Evolutionary conservation across 257 asterid genomes (phyloP).

Genomic region (Salvia splendens): DNA sequence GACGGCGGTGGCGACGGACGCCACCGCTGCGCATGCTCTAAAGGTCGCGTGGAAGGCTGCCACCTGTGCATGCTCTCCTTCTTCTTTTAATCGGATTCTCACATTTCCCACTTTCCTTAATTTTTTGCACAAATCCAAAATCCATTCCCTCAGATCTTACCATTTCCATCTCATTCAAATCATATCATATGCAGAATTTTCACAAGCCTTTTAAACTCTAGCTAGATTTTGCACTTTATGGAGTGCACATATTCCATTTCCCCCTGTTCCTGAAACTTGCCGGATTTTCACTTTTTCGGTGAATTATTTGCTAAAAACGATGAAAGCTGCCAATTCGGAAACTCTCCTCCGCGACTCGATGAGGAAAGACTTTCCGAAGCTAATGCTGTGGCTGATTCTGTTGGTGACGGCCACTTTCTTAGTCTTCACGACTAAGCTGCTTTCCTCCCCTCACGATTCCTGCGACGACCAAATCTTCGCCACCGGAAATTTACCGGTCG

Average conservation of each 20-base stretch:
- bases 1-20: no score
- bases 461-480: slow-evolving; percentile 45
- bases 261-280: neutral
- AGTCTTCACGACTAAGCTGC: slow-evolving; percentile 54
- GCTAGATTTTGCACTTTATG: slow-evolving; percentile 19
- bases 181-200: neutral
- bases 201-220: slow-evolving; percentile 2
- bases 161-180: neutral
- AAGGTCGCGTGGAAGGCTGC: slow-evolving; percentile 24
- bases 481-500: slow-evolving; percentile 16
- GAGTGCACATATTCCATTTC: neutral
- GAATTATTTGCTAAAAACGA: slow-evolving; percentile 11
- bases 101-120: slow-evolving; percentile 11
- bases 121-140: slow-evolving; percentile 23
- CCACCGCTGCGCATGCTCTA: no score
- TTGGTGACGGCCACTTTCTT: slow-evolving; percentile 57
- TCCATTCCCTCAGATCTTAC: slow-evolving; percentile 16
- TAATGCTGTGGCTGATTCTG: slow-evolving; percentile 45
- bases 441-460: slow-evolving; percentile 39
- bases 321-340: slow-evolving; percentile 45
- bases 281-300: slow-evolving; percentile 10
- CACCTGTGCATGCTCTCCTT: slow-evolving; percentile 39
- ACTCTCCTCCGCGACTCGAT: slow-evolving; percentile 43
- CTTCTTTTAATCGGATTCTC: neutral
- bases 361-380: slow-evolving; percentile 42